phyloP scores from a whole-genome alignment of 1,139 yeast genomes.

The Fermentozyma sake region DNA sequence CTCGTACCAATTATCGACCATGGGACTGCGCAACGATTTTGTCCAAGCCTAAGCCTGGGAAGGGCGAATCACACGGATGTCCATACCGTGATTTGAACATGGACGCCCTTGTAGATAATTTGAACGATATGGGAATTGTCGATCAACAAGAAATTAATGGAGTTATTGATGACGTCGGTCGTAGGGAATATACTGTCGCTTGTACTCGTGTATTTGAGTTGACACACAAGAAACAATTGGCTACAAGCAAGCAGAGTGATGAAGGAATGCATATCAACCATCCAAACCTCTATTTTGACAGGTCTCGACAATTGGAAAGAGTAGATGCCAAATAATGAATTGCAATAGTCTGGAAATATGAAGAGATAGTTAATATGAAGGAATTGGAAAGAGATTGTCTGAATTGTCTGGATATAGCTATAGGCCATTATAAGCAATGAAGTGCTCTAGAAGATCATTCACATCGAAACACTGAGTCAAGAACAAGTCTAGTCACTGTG shows the following conservation, averaged over 20 bases:
- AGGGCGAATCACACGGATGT: slow-evolving; percentile 84
- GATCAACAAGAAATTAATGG: slow-evolving; percentile 59
- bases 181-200: slow-evolving; percentile 74
- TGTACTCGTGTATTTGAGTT: slow-evolving; percentile 87
- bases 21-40: slow-evolving; percentile 79
- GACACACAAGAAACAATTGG: slow-evolving; percentile 53
- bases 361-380: background rate
- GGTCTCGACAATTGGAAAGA: slow-evolving; percentile 50
- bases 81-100: slow-evolving; percentile 76
- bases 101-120: slow-evolving; percentile 53
- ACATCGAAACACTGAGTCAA: too few relatives aligned
- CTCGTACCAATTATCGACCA: slow-evolving; percentile 78
- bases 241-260: slow-evolving; percentile 23
- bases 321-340: background rate
- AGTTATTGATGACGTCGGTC: slow-evolving; percentile 61
- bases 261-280: slow-evolving; percentile 63
- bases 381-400: background rate
- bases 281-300: slow-evolving; percentile 84
- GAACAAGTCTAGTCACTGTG: too few relatives aligned
- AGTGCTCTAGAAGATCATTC: too few relatives aligned
- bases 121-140: slow-evolving; percentile 64
- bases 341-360: background rate
- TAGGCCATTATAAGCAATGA: too few relatives aligned
- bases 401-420: too few relatives aligned
- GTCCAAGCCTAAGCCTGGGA: slow-evolving; percentile 65